Conservation (phyloP, 441 rosid species). For the Omphalea diandra region DNA sequence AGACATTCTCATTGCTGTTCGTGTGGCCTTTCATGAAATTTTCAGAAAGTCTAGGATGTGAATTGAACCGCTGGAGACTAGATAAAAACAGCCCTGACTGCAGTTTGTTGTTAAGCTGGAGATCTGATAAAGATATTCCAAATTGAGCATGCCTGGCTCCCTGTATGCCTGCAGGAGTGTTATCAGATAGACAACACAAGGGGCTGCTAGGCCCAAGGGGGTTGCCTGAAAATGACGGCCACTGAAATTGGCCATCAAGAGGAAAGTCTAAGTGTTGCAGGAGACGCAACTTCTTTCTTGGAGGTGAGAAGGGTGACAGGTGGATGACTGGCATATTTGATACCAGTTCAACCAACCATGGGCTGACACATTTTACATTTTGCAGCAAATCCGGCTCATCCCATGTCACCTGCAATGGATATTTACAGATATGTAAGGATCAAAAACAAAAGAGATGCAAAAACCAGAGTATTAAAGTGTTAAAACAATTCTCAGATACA, state of each 20-base stretch:
- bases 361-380: conserved; percentile 84
- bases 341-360: conserved; percentile 91
- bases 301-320: conserved; percentile 67
- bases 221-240: conserved; percentile 69
- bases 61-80: conserved; percentile 47
- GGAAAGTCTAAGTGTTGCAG: conserved; percentile 60
- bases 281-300: conserved; percentile 76
- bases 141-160: conserved; percentile 99
- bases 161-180: conserved; percentile 99
- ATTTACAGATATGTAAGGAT: conserved; percentile 2
- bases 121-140: conserved; percentile 67
- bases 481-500: not conserved
- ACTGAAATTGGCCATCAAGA: conserved; percentile 56
- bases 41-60: conserved; percentile 42
- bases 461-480: not conserved
- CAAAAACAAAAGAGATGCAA: not conserved
- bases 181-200: conserved; percentile 60
- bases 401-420: conserved; percentile 77
- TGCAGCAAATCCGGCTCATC: conserved; percentile 96
- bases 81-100: conserved; percentile 60
- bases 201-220: conserved; percentile 60
- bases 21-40: conserved; percentile 29
- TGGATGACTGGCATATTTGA: conserved; percentile 65
- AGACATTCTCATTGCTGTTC: conserved; percentile 49
- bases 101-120: conserved; percentile 62